These are phyloP conservation scores for Coriaria nepalensis DNA, from an alignment of 306 rosid genomes.

Conservation along the genomic window DNA sequence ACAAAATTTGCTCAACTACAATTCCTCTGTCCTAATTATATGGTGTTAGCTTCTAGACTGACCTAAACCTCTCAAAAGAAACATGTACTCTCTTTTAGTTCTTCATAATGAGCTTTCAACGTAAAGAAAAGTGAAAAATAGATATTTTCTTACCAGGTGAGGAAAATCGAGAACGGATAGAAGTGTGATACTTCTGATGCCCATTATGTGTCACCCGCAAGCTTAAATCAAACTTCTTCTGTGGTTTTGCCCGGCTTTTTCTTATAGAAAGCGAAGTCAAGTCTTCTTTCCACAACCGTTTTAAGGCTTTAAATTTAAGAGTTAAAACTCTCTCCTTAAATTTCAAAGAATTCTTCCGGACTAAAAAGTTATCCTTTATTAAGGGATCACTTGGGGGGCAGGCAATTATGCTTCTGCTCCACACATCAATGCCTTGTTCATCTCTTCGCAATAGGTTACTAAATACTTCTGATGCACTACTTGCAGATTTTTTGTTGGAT, in stretches of 20 bases:
- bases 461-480: constrained; percentile 31
- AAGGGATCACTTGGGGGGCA: constrained; percentile 14
- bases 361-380: constrained; percentile 39
- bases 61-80: not conserved
- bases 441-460: constrained; percentile 32
- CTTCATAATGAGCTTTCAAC: not conserved
- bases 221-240: constrained; percentile 53
- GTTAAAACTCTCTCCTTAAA: constrained; percentile 70
- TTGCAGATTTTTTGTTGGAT: constrained; percentile 50
- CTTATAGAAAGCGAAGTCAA: constrained; percentile 40
- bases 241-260: constrained; percentile 61
- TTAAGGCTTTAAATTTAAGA: constrained; percentile 67
- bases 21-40: too few species aligned
- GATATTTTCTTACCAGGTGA: constrained; percentile 43
- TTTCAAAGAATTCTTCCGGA: constrained; percentile 40
- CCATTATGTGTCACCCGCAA: constrained; percentile 36
- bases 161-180: constrained; percentile 53
- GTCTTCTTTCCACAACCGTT: constrained; percentile 79
- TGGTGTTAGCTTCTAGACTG: too few species aligned
- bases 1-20: too few species aligned
- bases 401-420: constrained; percentile 16
- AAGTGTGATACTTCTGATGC: constrained; percentile 64
- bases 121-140: not conserved
- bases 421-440: constrained; percentile 15
- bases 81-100: not conserved